Evolutionary conservation across 177 flowering plant species (phyloP), one percentile per base, ranked within the genome.

Genomic region (Vitis hybrid): DNA sequence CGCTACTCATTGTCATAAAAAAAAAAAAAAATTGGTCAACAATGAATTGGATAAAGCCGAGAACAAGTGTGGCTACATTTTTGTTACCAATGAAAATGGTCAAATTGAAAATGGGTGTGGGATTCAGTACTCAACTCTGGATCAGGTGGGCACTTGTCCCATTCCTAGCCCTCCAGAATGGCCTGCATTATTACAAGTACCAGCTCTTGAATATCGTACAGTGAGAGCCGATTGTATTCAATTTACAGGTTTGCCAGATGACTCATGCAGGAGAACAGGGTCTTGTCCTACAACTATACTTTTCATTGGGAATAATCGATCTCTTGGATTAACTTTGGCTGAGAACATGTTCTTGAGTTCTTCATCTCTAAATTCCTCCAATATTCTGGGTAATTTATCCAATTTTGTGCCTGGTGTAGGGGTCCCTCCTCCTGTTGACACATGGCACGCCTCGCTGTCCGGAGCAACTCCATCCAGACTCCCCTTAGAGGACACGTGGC

Each of bases 161-260:
- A 78, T 91, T 75, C 85, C 82, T 21, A 75, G 72, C 11, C 97
- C 98, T n/a, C 86, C 83, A 1, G 71, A 79, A 80, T 94, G 94
- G 97, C 94, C 97, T 52, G 86, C 92, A 13, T 56, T 94, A 66
- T 77, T 92, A 60, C 97, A 91, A 71, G 45, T 94, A 48, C 97
- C 98, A 0, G 83, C 76, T 52, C 86, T 86, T 30, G 62, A 83
- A 18, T 76, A 72, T 72, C 95, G 97, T 60, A 91, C 91, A 0
- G 91, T 86, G 56, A 76, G 76, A 71, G 78, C 86, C 7, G 74
- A 76, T 70, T 58, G 66, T 68, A 1, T 72, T 14, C 51, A 82
- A 13, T 83, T 56, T 57, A 26, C 68, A 49, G 89, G 81, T 77
- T 79, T 92, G 74, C 93, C 97, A 1, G 64, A 84, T 71, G 86